phyloP scores from a whole-genome alignment of 192 early-diverging fungal genomes.

The Entomortierella beljakovae region DNA sequence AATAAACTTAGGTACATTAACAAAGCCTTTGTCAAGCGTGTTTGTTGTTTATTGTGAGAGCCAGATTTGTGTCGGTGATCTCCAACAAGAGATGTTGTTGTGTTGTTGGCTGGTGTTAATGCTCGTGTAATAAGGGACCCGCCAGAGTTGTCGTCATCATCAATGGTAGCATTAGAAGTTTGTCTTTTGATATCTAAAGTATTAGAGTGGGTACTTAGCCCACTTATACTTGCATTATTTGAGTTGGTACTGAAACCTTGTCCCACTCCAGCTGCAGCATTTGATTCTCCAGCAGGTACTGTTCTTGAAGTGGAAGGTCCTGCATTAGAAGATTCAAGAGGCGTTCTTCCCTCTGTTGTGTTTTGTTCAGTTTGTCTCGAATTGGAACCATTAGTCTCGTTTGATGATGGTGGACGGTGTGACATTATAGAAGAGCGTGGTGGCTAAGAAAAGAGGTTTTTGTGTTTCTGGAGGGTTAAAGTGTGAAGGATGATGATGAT shows the following conservation, averaged over 20 bases:
- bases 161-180: neutral
- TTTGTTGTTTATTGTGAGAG: conserved; percentile 12
- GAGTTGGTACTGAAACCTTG: neutral
- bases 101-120: too few species aligned
- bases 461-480: too few species aligned
- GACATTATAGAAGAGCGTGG: too few species aligned
- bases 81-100: too few species aligned
- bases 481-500: too few species aligned
- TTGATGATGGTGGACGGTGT: neutral
- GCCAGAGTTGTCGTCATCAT: neutral
- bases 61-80: neutral
- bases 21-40: conserved; percentile 35
- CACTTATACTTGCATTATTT: neutral
- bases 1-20: conserved; percentile 44
- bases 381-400: neutral
- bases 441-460: too few species aligned
- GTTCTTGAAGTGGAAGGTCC: neutral
- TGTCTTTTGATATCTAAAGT: neutral
- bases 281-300: neutral
- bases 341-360: neutral
- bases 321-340: neutral
- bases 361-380: too few species aligned
- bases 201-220: neutral
- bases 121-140: neutral
- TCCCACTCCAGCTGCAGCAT: too few species aligned